Conservation (phyloP, 768 basidiomycete species). For the Mycena maculata region DNA sequence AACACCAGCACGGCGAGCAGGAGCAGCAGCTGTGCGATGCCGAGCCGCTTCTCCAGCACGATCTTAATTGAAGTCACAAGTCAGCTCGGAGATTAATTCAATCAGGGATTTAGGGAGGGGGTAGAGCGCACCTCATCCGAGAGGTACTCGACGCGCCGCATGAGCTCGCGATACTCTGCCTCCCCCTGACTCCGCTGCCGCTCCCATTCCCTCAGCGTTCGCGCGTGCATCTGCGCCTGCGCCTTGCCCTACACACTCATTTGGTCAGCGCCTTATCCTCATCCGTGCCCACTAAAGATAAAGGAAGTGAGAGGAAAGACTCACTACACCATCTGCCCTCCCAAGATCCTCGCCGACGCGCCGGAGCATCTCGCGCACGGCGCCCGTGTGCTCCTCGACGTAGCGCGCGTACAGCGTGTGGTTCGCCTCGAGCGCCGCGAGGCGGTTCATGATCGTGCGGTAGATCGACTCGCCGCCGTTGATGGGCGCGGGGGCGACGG, state of each 20-base stretch:
- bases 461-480: conserved; percentile 91
- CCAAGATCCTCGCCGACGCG: conserved; percentile 84
- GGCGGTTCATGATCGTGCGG: conserved; percentile 94
- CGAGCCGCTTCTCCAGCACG: conserved; percentile 87
- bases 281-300: too few species aligned
- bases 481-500: conserved; percentile 34
- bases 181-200: conserved; percentile 74
- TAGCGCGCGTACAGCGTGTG: conserved; percentile 81
- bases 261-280: neutral
- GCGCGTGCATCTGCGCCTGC: conserved; percentile 75
- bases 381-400: conserved; percentile 88
- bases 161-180: conserved; percentile 74
- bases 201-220: conserved; percentile 75
- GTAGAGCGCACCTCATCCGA: conserved; percentile 76
- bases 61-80: conserved; percentile 70
- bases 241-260: conserved; percentile 65
- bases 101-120: conserved; percentile 7
- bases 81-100: neutral
- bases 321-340: conserved; percentile 78
- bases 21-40: conserved; percentile 88
- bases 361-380: conserved; percentile 78
- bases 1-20: conserved; percentile 87
- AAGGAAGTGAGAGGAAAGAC: too few species aligned
- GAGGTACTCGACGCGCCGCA: conserved; percentile 78
- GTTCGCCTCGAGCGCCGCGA: conserved; percentile 86